A percentile compares a stretch with the other conserved stretches of the same genome.
Evolutionary conservation across 768 basidiomycete genomes (phyloP).

Genomic region (Suillus plorans): DNA sequence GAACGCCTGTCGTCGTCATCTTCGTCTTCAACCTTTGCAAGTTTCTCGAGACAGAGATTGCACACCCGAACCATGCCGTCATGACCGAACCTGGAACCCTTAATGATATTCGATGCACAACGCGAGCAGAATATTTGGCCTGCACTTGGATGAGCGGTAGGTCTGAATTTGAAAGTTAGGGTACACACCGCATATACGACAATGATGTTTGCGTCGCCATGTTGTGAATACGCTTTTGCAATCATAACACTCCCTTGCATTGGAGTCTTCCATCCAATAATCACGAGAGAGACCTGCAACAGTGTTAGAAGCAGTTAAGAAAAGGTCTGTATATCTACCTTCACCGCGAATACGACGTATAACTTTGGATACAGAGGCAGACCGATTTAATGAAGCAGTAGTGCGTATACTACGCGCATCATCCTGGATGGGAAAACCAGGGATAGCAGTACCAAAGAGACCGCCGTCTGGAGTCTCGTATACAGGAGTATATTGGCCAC

Average conservation of each 20-base stretch:
- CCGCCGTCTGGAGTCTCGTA: conserved; percentile 56
- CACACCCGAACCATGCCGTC: conserved; percentile 96
- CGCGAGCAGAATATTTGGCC: conserved; percentile 98
- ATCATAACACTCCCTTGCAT: conserved; percentile 93
- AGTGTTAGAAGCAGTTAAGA: conserved; percentile 10
- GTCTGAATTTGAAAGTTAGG: background rate
- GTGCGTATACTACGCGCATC: conserved; percentile 88
- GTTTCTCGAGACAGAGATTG: conserved; percentile 91
- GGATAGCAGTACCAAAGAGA: conserved; percentile 73
- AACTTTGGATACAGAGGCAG: conserved; percentile 86
- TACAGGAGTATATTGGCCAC: conserved; percentile 48
- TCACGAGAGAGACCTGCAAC: conserved; percentile 78
- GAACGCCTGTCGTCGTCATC: conserved; percentile 90
- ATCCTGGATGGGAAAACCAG: conserved; percentile 90
- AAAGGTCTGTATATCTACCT: conserved; percentile 42
- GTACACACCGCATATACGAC: conserved; percentile 86
- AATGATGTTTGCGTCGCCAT: conserved; percentile 96
- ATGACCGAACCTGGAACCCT: conserved; percentile 88
- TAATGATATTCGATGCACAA: conserved; percentile 96
- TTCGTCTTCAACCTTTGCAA: conserved; percentile 83
- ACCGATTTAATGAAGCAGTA: conserved; percentile 64
- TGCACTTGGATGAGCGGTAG: conserved; percentile 25
- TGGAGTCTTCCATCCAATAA: conserved; percentile 99
- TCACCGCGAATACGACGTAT: conserved; percentile 89
- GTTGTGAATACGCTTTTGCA: conserved; percentile 93